Percentiles rank a stretch among this genome's conserved stretches.
Conservation (phyloP, 75 land plant species). For the Picea glauca region DNA sequence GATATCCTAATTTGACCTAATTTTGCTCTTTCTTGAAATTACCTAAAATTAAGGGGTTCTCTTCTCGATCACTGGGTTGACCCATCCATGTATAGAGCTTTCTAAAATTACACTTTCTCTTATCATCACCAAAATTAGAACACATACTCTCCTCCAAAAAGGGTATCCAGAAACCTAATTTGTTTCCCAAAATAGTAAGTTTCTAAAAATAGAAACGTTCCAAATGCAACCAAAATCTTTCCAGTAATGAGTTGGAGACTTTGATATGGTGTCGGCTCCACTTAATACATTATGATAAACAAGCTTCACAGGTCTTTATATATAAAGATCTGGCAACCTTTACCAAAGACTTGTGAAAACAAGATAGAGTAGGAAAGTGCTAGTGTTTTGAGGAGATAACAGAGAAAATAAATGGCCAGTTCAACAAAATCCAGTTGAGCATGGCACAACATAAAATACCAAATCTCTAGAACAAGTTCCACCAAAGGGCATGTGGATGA, state of each 20-base stretch:
- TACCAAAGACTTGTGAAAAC: slow-evolving; percentile 30
- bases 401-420: slow-evolving; percentile 42
- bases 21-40: too few relatives aligned
- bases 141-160: too few relatives aligned
- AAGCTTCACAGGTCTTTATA: slow-evolving; percentile 19
- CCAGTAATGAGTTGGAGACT: slow-evolving; percentile 29
- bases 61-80: too few relatives aligned
- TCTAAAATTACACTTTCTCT: too few relatives aligned
- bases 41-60: too few relatives aligned
- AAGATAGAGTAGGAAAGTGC: slow-evolving; percentile 25
- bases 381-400: slow-evolving; percentile 35
- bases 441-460: slow-evolving; percentile 71
- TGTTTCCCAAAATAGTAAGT: too few relatives aligned
- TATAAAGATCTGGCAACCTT: slow-evolving; percentile 68
- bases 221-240: slow-evolving; percentile 66
- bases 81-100: too few relatives aligned
- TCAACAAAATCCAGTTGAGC: slow-evolving; percentile 48
- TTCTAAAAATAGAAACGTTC: too few relatives aligned
- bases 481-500: slow-evolving; percentile 73
- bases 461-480: slow-evolving; percentile 76
- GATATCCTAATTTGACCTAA: too few relatives aligned
- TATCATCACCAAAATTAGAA: too few relatives aligned
- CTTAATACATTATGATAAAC: slow-evolving; percentile 32
- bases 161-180: too few relatives aligned
- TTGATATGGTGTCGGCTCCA: slow-evolving; percentile 22